phyloP scores from a whole-genome alignment of 108 stramenopile genomes.

The Skeletonema marinoi region DNA sequence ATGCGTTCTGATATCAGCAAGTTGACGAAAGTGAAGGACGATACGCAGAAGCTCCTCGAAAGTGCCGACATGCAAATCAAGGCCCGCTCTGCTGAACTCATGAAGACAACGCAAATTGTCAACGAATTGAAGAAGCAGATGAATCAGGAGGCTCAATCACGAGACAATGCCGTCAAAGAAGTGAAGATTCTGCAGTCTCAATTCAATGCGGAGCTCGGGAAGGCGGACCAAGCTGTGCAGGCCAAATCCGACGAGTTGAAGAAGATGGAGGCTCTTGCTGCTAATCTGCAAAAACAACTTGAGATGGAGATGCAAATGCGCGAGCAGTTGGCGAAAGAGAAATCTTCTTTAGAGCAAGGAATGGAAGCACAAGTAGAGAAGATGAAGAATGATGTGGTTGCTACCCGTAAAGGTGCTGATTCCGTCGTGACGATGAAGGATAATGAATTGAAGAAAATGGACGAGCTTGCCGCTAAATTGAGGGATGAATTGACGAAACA shows the following conservation, averaged over 20 bases:
- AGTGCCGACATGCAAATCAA: conserved; percentile 20
- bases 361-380: conserved; percentile 13
- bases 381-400: conserved; percentile 1
- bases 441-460: conserved; percentile 24
- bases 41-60: conserved; percentile 17
- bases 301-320: neutral
- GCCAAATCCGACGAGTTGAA: conserved; percentile 10
- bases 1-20: conserved; percentile 28
- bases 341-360: conserved; percentile 12
- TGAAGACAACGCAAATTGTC: neutral
- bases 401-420: conserved; percentile 2
- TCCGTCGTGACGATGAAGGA: neutral
- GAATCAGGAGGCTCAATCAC: conserved; percentile 13
- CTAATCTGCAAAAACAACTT: neutral
- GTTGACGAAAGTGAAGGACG: conserved; percentile 29
- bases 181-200: conserved; percentile 2
- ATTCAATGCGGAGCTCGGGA: neutral
- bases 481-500: conserved; percentile 8
- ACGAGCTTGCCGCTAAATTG: conserved; percentile 11
- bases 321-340: conserved; percentile 30
- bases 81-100: conserved; percentile 9
- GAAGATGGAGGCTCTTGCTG: conserved; percentile 4
- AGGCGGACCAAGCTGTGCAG: neutral
- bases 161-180: conserved; percentile 11
- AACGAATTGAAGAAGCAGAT: conserved; percentile 8